A percentile compares a stretch with the other conserved stretches of the same genome.
These are phyloP conservation scores for Neofusicoccum ribis DNA, from an alignment of 2,329 filamentous ascomycete genomes.

Conservation along the genomic window DNA sequence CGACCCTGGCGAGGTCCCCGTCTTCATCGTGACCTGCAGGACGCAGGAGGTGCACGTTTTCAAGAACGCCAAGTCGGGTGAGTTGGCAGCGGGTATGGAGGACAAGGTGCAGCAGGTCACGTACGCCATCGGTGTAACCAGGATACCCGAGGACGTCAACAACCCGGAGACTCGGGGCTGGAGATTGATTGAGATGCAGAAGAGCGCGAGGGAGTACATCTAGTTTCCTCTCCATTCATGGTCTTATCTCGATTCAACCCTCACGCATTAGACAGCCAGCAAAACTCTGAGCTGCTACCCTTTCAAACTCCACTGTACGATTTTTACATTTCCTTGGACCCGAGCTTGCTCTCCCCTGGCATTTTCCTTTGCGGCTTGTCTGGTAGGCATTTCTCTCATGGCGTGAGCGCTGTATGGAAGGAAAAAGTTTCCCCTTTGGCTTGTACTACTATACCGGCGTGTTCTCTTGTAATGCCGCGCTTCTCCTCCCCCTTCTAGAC, in stretches of 20 bases:
- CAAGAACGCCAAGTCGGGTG: conserved; percentile 81
- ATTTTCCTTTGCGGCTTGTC: background rate
- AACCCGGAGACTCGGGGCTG: conserved; percentile 96
- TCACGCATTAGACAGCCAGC: background rate
- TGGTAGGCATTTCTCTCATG: conserved; percentile 2
- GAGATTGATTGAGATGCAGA: conserved; percentile 97
- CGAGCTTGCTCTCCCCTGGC: background rate
- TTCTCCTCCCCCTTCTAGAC: background rate
- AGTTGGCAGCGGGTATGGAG: conserved; percentile 95
- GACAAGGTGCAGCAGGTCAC: conserved; percentile 98
- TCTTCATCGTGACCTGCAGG: conserved; percentile 95
- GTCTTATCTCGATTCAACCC: background rate
- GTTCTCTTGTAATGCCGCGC: background rate
- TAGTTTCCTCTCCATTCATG: conserved; percentile 35
- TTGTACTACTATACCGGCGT: conserved; percentile 10
- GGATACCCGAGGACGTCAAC: conserved; percentile 91
- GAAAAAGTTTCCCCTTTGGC: background rate
- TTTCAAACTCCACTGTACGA: background rate
- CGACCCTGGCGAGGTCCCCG: conserved; percentile 83
- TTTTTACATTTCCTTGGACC: background rate
- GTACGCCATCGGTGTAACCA: conserved; percentile 94
- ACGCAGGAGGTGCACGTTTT: conserved; percentile 99
- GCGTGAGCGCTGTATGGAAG: conserved; percentile 10
- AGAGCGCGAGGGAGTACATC: conserved; percentile 90
- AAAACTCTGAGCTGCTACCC: no score